Evolutionary conservation across 2,329 filamentous ascomycete species (phyloP).

Genomic region (Sporothrix pseudoabietina): DNA sequence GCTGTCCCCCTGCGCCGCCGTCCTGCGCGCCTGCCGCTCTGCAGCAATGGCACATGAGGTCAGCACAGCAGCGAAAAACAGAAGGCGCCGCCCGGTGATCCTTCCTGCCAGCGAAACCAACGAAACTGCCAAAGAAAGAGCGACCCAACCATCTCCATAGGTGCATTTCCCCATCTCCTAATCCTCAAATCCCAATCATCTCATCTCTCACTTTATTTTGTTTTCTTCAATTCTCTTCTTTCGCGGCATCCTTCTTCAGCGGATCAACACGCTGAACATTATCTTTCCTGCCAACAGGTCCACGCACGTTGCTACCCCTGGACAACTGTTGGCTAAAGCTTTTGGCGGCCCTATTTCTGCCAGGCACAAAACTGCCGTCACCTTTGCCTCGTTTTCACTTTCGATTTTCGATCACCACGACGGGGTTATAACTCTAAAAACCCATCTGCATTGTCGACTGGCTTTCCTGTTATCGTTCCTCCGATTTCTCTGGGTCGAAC

Average conservation of each 20-base stretch:
- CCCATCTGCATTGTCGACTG: neutral
- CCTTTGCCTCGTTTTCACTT: neutral
- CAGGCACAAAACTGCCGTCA: neutral
- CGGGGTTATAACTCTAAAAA: neutral
- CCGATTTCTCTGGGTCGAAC: neutral
- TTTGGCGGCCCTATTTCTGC: neutral
- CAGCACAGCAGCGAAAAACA: neutral
- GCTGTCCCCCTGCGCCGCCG: constrained; percentile 17
- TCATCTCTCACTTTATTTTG: neutral
- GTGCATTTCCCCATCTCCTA: neutral
- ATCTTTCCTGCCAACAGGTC: neutral
- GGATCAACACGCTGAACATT: neutral
- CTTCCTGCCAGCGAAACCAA: neutral
- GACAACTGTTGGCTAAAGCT: neutral
- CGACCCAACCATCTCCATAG: constrained; percentile 12
- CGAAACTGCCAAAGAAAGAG: neutral
- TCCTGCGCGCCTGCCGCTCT: constrained; percentile 3
- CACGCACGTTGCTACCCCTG: neutral
- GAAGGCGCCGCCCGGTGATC: constrained; percentile 12
- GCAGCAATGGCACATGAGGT: neutral
- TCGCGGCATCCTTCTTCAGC: neutral
- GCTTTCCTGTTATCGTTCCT: neutral
- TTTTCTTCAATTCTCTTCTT: neutral
- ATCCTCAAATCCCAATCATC: constrained; percentile 5
- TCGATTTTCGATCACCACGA: neutral